Evolutionary conservation across 768 basidiomycete species (phyloP), one percentile per base, ranked within the genome.

Genomic region (Amanita exitialis): DNA sequence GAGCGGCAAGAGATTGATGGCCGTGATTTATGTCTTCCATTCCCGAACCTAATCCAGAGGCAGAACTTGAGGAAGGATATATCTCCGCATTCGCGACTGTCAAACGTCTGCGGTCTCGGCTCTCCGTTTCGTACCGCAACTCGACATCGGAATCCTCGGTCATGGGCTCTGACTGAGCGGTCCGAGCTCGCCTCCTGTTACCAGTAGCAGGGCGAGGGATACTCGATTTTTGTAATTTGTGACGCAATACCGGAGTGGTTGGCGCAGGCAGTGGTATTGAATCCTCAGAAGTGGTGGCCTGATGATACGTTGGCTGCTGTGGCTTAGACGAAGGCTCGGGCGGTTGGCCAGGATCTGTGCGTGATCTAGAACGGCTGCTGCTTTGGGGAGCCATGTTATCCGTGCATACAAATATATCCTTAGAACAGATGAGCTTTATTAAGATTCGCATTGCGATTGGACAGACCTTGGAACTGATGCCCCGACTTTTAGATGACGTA

Each of bases 141-240:
- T 76, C 74, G 3, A 73, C 47, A 47, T 77, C 74, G 9, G 76
- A 77, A 25, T 75, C 73, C 42, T 73, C 69, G 1, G 64, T 53
- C 5, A 54, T 62, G 15, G 54, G 51, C 8, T 57, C 56, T 10
- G 59, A 54, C 23, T 54, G 57, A n/a, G 59, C 47, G 34, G 58
- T 57, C 12, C 60, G 56, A 7, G 61, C 44, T n/a, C 62, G 34
- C 15, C 35, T 53, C 27, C 61, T 55, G 32, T 54, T 61, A 30
- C 30, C 12, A 10, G 53, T 55, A 12, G 61, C 64, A 46, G 61
- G 64, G 2, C 69, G 67, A 13, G 70, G 73, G 44, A 72, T 72
- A 18, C 50, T 64, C 1, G 69, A 72, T 12, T 54, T 50, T 25
- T n/a, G 50, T 12, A 35, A n/a, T 20, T 36, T 42, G 18, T 52